Evolutionary conservation across 2,329 filamentous ascomycete genomes (phyloP), one percentile per base, ranked within the genome.

Genomic region (Aspergillus sclerotialis): DNA sequence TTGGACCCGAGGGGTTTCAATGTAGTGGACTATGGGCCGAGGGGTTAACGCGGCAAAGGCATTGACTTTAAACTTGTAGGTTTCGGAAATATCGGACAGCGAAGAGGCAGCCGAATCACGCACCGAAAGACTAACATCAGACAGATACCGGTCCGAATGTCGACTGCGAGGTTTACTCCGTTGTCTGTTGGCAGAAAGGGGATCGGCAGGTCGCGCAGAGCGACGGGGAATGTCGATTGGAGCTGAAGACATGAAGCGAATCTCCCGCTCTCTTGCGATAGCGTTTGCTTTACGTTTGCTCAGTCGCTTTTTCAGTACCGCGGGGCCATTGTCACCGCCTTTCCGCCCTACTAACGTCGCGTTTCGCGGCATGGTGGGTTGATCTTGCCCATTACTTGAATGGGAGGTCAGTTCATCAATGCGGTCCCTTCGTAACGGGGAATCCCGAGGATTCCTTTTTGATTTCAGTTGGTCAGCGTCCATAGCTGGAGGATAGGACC

Each of bases 31-130:
- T 0, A 84, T 88, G 9, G 92, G 92, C 30, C 88, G 77, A 5
- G 92, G 90, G 7, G 84, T 82, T 42, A 95, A 76, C n/a, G 84
- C 76, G 42, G 84, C 83, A 33, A 95, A 71, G 8, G 79, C 73
- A 33, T 86, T 87, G 32, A 96, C 73, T 48, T 81, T 86, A 70
- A 84, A 96, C 0, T 84, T 81, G 35, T 80, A 73, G 39, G 78
- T 75, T 45, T 92, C 86, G 1, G 82, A 83, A 37, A 78, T 73
- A 30, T 80, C 81, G 1, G 86, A 89, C 61, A 88, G 74, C 40
- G 76, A 80, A 1, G 86, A 92, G 50, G 82, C 75, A 37, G 90
- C 73, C 3, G 86, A 92, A 33, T 80, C 82, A 31, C 78, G 76
- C 3, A 78, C 64, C 0, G 86, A 84, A 5, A 94, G 67, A 2